A percentile compares a stretch with the other conserved stretches of the same genome.
phyloP scores from a whole-genome alignment of 345 rosid genomes.

The Kandelia obovata region DNA sequence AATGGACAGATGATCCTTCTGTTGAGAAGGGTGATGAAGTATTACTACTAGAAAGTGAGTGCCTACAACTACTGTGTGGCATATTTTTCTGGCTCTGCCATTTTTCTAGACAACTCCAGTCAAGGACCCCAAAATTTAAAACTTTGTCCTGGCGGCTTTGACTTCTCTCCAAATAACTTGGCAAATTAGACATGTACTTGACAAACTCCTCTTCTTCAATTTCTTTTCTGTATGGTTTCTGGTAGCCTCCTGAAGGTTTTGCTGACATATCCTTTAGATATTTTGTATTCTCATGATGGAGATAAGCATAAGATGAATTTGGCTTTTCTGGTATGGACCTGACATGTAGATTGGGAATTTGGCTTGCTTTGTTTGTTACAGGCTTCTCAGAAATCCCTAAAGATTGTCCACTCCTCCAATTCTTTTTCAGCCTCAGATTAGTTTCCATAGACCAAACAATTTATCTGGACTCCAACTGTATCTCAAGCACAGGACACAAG shows the following conservation, averaged over 20 bases:
- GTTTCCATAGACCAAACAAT: slow-evolving; percentile 39
- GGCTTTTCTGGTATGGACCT: slow-evolving; percentile 43
- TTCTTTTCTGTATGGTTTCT: slow-evolving; percentile 22
- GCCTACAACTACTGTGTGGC: slow-evolving; percentile 34
- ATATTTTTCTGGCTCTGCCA: slow-evolving; percentile 65
- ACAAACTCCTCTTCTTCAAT: slow-evolving; percentile 66
- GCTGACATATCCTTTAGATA: slow-evolving; percentile 34
- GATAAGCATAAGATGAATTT: slow-evolving; percentile 42
- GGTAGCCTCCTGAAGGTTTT: slow-evolving; percentile 26
- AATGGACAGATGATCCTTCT: slow-evolving; percentile 50
- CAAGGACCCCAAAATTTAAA: slow-evolving; percentile 86
- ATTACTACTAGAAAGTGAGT: slow-evolving; percentile 45
- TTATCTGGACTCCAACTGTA: too few species aligned
- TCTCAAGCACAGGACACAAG: background rate
- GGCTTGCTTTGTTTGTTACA: slow-evolving; percentile 23
- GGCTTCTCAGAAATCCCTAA: slow-evolving; percentile 31
- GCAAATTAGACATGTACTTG: slow-evolving; percentile 83
- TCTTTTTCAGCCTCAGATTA: slow-evolving; percentile 30
- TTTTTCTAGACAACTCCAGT: slow-evolving; percentile 81
- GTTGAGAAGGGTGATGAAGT: slow-evolving; percentile 37
- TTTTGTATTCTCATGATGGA: slow-evolving; percentile 43
- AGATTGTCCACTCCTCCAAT: slow-evolving; percentile 29
- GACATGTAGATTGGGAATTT: slow-evolving; percentile 31
- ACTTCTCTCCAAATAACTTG: slow-evolving; percentile 71
- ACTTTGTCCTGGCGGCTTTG: slow-evolving; percentile 50